Evolutionary conservation across 1,284 basidiomycete species (phyloP).

Genomic region (Apiotrichum brassicae): DNA sequence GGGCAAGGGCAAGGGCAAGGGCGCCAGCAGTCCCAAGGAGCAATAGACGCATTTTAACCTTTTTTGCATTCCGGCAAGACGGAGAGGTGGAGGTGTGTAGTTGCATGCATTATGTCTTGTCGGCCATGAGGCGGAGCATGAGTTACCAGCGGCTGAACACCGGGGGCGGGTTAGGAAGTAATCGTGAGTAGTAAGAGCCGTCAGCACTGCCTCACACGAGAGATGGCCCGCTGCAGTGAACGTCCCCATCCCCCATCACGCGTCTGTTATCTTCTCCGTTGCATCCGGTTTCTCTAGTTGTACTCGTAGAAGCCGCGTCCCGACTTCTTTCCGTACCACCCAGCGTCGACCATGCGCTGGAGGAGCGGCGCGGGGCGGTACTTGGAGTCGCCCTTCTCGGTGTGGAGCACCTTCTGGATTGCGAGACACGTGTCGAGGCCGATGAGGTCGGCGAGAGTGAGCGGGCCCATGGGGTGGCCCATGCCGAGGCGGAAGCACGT

Average conservation of each 20-base stretch:
- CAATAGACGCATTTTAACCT: neutral
- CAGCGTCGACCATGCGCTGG: conserved; percentile 92
- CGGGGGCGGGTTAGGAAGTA: too few relatives aligned
- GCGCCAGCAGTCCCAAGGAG: neutral
- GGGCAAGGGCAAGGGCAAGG: neutral
- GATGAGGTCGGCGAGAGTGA: conserved; percentile 82
- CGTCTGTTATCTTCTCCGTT: too few relatives aligned
- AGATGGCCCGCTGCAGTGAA: too few relatives aligned
- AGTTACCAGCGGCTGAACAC: too few relatives aligned
- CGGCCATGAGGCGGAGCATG: neutral
- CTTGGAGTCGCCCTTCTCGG: conserved; percentile 89
- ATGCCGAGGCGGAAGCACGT: conserved; percentile 87
- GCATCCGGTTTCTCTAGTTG: neutral
- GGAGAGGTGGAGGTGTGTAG: neutral
- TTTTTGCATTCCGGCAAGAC: neutral
- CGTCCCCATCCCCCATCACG: too few relatives aligned
- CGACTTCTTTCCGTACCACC: conserved; percentile 77
- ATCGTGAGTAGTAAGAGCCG: too few relatives aligned
- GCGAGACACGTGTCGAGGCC: conserved; percentile 86
- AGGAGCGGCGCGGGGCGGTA: conserved; percentile 88
- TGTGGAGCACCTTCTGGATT: conserved; percentile 80
- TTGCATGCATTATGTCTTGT: conserved; percentile 5
- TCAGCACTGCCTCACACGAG: too few relatives aligned
- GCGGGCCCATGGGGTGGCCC: conserved; percentile 92
- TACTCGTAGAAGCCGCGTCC: conserved; percentile 76